Evolutionary conservation across 2,329 filamentous ascomycete genomes (phyloP).

Genomic region (Fusarium sp.): DNA sequence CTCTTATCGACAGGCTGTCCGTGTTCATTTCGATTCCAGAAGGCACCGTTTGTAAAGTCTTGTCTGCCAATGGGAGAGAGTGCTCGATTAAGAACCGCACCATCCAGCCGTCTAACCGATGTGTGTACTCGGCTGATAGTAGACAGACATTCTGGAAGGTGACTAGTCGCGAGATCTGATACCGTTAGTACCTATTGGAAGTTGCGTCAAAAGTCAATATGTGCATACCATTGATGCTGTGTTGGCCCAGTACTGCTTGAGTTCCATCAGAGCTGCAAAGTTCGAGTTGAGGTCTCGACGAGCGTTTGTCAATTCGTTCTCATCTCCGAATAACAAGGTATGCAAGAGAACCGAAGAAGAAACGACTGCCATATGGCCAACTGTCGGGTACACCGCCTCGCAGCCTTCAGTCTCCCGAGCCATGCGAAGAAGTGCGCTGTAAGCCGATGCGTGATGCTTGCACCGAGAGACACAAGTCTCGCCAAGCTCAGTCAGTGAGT

Average conservation of each 20-base stretch:
- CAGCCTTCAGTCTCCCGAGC: conserved; percentile 11
- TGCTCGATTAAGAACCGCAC: conserved; percentile 29
- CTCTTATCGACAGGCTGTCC: neutral
- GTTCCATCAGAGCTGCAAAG: conserved; percentile 32
- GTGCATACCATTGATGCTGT: conserved; percentile 16
- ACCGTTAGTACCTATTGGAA: neutral
- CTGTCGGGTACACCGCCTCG: conserved; percentile 24
- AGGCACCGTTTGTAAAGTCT: neutral
- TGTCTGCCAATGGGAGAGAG: conserved; percentile 12
- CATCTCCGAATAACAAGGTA: conserved; percentile 30
- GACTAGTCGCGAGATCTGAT: conserved; percentile 27
- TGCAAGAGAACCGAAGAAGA: conserved; percentile 34
- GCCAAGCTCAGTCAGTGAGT: neutral
- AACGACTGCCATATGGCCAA: conserved; percentile 35
- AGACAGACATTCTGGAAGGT: conserved; percentile 33
- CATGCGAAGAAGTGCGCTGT: conserved; percentile 37
- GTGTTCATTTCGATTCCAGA: neutral
- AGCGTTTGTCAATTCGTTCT: conserved; percentile 10
- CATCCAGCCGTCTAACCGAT: conserved; percentile 35
- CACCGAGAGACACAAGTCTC: conserved; percentile 31
- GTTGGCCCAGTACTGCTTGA: conserved; percentile 30
- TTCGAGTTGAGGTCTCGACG: conserved; percentile 26
- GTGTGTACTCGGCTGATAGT: conserved; percentile 17
- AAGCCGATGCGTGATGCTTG: conserved; percentile 44
- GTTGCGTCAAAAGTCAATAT: neutral